phyloP scores from a whole-genome alignment of 1,284 basidiomycete genomes.

The Tylopilus sp. region DNA sequence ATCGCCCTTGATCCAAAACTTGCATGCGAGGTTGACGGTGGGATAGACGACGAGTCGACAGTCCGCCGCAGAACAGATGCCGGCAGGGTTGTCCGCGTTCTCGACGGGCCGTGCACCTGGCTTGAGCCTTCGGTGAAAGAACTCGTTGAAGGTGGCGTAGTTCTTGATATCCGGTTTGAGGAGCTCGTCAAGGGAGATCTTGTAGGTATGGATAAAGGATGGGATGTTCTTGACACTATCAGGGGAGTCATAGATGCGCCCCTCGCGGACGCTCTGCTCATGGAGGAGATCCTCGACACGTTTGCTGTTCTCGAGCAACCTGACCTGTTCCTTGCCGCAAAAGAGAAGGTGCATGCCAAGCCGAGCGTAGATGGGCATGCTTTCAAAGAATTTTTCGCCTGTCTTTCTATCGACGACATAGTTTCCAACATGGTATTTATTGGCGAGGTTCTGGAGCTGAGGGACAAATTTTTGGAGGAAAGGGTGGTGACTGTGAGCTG shows the following conservation, averaged over 20 bases:
- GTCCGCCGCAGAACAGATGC: slow-evolving; percentile 69
- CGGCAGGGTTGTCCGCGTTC: slow-evolving; percentile 47
- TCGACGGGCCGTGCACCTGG: slow-evolving; percentile 63
- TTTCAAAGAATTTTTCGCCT: slow-evolving; percentile 66
- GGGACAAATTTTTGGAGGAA: slow-evolving; percentile 49
- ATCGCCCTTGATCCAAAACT: slow-evolving; percentile 76
- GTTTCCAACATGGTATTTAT: slow-evolving; percentile 58
- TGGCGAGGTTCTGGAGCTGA: slow-evolving; percentile 50
- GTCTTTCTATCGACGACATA: slow-evolving; percentile 59
- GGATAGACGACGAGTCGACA: slow-evolving; percentile 69
- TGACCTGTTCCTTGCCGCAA: slow-evolving; percentile 51
- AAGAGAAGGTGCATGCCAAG: slow-evolving; percentile 79
- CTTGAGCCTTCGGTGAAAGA: slow-evolving; percentile 69
- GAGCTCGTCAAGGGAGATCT: slow-evolving; percentile 59
- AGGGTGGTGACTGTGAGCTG: slow-evolving; percentile 29
- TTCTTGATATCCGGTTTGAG: slow-evolving; percentile 56
- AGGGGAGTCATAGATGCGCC: slow-evolving; percentile 49
- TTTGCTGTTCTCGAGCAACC: slow-evolving; percentile 47
- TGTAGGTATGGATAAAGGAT: slow-evolving; percentile 71
- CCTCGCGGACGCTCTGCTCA: slow-evolving; percentile 65
- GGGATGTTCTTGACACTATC: slow-evolving; percentile 60
- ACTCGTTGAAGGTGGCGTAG: slow-evolving; percentile 76
- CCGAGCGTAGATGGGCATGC: slow-evolving; percentile 71
- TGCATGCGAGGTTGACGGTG: slow-evolving; percentile 54
- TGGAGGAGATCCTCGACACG: slow-evolving; percentile 57